Evolutionary conservation across 2,329 filamentous ascomycete species (phyloP).

Genomic region (Nannizzia gypsea): DNA sequence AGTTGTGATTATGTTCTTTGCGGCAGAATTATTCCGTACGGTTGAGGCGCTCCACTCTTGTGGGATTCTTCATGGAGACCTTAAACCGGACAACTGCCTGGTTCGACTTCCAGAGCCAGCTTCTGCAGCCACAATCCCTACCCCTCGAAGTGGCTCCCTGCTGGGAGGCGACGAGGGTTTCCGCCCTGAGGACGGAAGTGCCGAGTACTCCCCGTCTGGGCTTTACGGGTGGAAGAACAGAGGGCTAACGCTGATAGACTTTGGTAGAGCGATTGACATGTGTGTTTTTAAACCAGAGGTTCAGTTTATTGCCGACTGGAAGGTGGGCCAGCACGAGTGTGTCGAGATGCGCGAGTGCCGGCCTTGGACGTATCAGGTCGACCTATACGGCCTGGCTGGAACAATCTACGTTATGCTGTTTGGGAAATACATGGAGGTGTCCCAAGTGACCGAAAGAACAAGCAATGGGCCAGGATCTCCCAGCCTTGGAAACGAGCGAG

Average conservation of each 20-base stretch:
- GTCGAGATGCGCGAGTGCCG: constrained; percentile 88
- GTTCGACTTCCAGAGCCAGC: constrained; percentile 61
- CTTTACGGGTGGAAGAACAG: constrained; percentile 65
- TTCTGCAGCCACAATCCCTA: constrained; percentile 16
- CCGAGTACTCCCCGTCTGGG: constrained; percentile 61
- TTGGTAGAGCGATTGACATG: constrained; percentile 92
- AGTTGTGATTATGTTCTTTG: constrained; percentile 85
- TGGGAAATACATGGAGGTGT: constrained; percentile 84
- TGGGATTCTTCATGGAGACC: constrained; percentile 75
- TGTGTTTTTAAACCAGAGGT: constrained; percentile 63
- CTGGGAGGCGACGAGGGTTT: constrained; percentile 15
- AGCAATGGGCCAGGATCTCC: constrained; percentile 6
- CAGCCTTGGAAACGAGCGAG: constrained; percentile 11
- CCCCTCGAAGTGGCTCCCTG: constrained; percentile 15
- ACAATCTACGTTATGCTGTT: constrained; percentile 83
- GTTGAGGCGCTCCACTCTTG: constrained; percentile 75
- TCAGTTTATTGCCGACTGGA: constrained; percentile 92
- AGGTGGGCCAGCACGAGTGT: constrained; percentile 75
- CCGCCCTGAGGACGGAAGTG: constrained; percentile 22
- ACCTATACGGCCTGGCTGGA: constrained; percentile 86
- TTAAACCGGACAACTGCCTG: constrained; percentile 92
- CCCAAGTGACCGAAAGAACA: constrained; percentile 27
- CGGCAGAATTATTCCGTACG: constrained; percentile 79
- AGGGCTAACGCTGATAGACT: constrained; percentile 82
- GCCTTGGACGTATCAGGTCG: constrained; percentile 95